Base-by-base conservation (phyloP, 208 protist species). In the Acanthamoeba lugdunensis region DNA sequence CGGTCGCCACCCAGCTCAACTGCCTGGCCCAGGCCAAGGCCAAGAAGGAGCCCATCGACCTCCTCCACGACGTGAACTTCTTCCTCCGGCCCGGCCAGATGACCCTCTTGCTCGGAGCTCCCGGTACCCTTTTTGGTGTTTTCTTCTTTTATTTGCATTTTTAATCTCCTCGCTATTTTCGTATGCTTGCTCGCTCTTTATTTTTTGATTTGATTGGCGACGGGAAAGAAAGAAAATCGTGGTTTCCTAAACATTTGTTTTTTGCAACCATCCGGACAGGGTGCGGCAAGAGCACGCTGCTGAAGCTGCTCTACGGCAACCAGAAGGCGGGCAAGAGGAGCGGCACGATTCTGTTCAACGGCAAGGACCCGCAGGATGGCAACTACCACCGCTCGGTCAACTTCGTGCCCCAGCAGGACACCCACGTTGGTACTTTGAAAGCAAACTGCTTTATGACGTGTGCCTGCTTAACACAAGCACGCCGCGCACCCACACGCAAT, bases 351-450 rank as follows among this genome's bases (percentile, higher is more conserved):
- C 87, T 48, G n/a, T 93, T 90, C 92, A 95, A 28, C 37, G 84
- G 71, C 33, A 41, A 95, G 93, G 28, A 33, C 77, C 41, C 28
- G 54, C 41, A 14, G 41, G 5, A 88, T 9, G 13, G 65, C 90
- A 69, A 65, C 93, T 89, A 71, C 9, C 21, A 56, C 65, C 61
- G 69, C 18, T 7, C 88, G 8, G 63, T 61, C 65, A 58, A 89
- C 13, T 96, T 95, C 65, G 94, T 96, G 25, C 28, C 77, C 9
- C 95, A 96, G 54, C 58, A 56, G 13, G 95, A 96, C 73, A 94
- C 85, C 48, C 95, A 96, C 23, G 94, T 95, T 41, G 45, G 87
- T 92, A 58, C 33, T 6, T 33, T 33, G 33, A 33, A 33, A 33
- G 33, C 33, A 33, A 33, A 1, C 33, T 33, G 33, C 79, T 87